Evolutionary conservation across 306 rosid species (phyloP), one percentile per base, ranked within the genome.

Genomic region (Glycine tomentella): DNA sequence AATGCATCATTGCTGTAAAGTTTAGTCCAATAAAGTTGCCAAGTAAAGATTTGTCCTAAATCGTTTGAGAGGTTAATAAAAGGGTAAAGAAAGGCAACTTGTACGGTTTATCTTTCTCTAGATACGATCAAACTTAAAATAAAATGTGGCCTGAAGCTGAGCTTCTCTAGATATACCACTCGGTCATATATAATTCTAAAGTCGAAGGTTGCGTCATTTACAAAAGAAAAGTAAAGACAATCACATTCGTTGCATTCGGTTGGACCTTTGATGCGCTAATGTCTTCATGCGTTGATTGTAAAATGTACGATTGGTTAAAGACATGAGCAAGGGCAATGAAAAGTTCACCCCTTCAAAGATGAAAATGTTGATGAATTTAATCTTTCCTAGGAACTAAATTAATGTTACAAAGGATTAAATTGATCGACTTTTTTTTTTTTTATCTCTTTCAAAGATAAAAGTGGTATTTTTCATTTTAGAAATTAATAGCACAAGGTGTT

Each of bases 41-140:
- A 25, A 25, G 31, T 25, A 75, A 73, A 74, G 49, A 55, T 56
- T 38, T 74, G 42, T 74, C 67, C 55, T 55, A 44, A n/a, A 20
- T 45, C 51, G 42, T 17, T 44, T 58, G 8, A 69, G 70, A 64
- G 57, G 48, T 69, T 12, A 69, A 63, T 61, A 59, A 7, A 36
- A 72, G 8, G 12, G 45, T 15, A 66, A 57, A 73, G 55, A 73
- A 49, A 61, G 40, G 63, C 36, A 69, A 81, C 51, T 51, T 52
- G 71, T 55, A 82, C 33, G 33, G 25, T 69, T 73, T 63, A 65
- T 59, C 84, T 15, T 79, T 68, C 53, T 53, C 34, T 17, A 20
- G 42, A 69, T 69, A 17, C 52, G 57, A 69, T 46, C 11, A 74
- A 59, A 55, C 52, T 42, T 42, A 34, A 59, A 82, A 84, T 73